A percentile compares a stretch with the other conserved stretches of the same genome.
phyloP scores from a whole-genome alignment of 805 yeast species.

The Blastobotrys terrestris region DNA sequence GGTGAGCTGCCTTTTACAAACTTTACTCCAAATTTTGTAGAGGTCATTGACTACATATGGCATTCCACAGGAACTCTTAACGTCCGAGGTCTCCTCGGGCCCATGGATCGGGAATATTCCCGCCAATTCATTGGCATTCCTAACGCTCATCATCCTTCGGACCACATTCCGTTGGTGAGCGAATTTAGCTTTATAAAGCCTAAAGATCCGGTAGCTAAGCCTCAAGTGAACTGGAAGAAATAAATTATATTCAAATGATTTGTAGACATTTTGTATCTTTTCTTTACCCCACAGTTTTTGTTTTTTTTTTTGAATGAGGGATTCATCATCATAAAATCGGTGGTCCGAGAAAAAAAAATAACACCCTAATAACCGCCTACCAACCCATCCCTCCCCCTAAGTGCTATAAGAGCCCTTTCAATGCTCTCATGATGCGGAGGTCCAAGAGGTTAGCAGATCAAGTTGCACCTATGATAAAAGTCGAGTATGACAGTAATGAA shows the following conservation, averaged over 20 bases:
- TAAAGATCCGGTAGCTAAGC: slow-evolving; percentile 19
- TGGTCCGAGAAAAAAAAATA: neutral
- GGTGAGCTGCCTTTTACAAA: slow-evolving; percentile 94
- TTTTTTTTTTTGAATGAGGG: neutral
- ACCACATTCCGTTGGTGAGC: slow-evolving; percentile 83
- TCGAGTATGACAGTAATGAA: neutral
- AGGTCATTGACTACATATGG: slow-evolving; percentile 94
- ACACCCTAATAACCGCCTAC: no score
- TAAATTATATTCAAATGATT: neutral
- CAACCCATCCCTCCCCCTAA: no score
- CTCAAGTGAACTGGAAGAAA: slow-evolving; percentile 2
- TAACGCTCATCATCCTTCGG: slow-evolving; percentile 87
- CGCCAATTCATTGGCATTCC: slow-evolving; percentile 85
- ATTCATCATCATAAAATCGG: neutral
- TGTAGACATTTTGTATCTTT: neutral
- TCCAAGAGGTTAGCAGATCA: neutral
- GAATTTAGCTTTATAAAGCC: slow-evolving; percentile 56
- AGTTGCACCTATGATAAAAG: neutral
- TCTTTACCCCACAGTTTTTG: neutral
- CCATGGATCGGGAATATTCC: slow-evolving; percentile 72
- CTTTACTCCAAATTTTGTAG: slow-evolving; percentile 87
- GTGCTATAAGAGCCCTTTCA: no score
- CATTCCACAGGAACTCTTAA: slow-evolving; percentile 74
- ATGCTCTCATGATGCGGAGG: neutral
- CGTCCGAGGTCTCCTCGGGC: slow-evolving; percentile 82